Evolutionary conservation across 768 basidiomycete species (phyloP), one percentile per base, ranked within the genome.

Genomic region (Amanita subjunquillea): DNA sequence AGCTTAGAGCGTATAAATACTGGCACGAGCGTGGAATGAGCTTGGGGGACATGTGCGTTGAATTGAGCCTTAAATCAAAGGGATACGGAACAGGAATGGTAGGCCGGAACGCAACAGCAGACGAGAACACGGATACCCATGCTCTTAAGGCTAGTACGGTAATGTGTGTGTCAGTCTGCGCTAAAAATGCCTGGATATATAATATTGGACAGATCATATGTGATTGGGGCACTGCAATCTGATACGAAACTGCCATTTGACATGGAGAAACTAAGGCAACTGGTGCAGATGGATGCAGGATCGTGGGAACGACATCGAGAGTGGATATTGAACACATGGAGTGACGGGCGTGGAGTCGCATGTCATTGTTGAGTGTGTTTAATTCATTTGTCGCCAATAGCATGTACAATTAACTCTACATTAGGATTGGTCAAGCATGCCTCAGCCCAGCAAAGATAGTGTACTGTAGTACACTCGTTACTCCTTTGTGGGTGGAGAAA

Each of bases 1-100:
- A 63, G 43, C 56, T 66, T 15, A 65, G 69, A 15, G 67, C 69
- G 25, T 68, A 69, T 47, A 58, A 60, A 30, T 55, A 58, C 48
- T 71, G 69, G 69, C 56, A 65, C 47, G 60, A 62, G 20, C 55
- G 54, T 12, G 54, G 55, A 9, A 62, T 68, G 56, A 27, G 41
- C 22, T 32, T 71, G 15, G 60, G 66, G 9, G 54, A 54, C 44
- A 68, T 71, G 63, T 64, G 67, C 50, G 43, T 39, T 1, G 60
- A 62, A 29, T 56, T 71, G 54, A 58, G 60, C 22, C 6, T 59
- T 39, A 58, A 62, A 34, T 50, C 56, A 10, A 48, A 53, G n/a
- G 56, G 54, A 5, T 53, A 46, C 10, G 30, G 29, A 9, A 34
- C 32, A 12, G 30, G 30, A 30, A 30, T 9, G 30, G 1, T 30